Evolutionary conservation across 768 basidiomycete species (phyloP).

Genomic region (Tricholomella constricta): DNA sequence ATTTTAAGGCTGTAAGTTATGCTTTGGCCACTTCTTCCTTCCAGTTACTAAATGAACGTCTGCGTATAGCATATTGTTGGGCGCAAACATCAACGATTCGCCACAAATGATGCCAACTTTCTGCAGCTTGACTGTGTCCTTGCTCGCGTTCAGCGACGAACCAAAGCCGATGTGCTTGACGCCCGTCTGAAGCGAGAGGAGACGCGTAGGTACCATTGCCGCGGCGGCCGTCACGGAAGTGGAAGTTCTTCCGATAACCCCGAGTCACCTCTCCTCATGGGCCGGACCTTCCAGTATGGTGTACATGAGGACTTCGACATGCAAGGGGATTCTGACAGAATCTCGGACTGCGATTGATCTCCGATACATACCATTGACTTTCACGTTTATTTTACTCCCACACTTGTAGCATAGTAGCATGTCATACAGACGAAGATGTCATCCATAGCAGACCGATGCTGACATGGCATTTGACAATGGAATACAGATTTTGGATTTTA

Average conservation of each 20-base stretch:
- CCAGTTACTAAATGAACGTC: neutral
- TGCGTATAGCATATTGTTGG: conserved; percentile 65
- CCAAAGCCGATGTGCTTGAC: conserved; percentile 32
- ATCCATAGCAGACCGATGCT: neutral
- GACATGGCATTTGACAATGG: no score
- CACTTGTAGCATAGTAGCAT: conserved; percentile 3
- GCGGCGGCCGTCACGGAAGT: neutral
- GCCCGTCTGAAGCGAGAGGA: conserved; percentile 26
- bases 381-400: neutral
- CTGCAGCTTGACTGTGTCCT: conserved; percentile 76
- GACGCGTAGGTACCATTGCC: conserved; percentile 12
- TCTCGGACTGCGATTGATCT: neutral
- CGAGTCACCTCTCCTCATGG: neutral
- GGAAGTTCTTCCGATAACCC: neutral
- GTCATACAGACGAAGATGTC: neutral
- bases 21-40: conserved; percentile 2
- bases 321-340: neutral
- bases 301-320: conserved; percentile 1
- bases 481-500: no score
- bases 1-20: conserved; percentile 74
- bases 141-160: conserved; percentile 53
- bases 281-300: neutral
- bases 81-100: conserved; percentile 82
- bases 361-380: neutral
- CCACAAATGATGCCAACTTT: conserved; percentile 77